A percentile compares a stretch with the other conserved stretches of the same genome.
Evolutionary conservation across 306 rosid genomes (phyloP).

Genomic region (Pyrus bretschneideri): DNA sequence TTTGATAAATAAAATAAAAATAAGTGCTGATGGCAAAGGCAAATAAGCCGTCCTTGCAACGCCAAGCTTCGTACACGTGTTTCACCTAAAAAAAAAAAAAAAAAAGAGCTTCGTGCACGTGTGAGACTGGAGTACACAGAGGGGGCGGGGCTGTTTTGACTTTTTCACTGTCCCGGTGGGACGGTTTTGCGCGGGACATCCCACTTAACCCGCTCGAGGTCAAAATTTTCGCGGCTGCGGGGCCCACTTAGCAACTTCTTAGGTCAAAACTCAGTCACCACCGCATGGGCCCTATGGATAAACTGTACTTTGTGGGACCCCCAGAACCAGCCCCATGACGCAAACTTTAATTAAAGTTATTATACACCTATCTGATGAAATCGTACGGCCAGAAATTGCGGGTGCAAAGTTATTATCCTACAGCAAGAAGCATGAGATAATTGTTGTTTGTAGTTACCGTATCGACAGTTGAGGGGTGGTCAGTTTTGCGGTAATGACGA

Average conservation of each 20-base stretch:
- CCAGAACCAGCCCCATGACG: neutral
- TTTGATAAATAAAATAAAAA: too few relatives aligned
- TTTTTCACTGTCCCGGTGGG: constrained; percentile 33
- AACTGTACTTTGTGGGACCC: neutral
- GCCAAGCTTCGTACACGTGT: constrained; percentile 21
- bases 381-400: constrained; percentile 1
- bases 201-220: constrained; percentile 19
- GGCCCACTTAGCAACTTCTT: constrained; percentile 27
- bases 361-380: neutral
- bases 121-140: constrained; percentile 17
- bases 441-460: constrained; percentile 38
- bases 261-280: constrained; percentile 42
- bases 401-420: constrained; percentile 1
- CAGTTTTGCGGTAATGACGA: constrained; percentile 45
- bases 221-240: constrained; percentile 11
- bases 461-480: constrained; percentile 40
- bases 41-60: constrained; percentile 11
- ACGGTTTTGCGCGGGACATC: constrained; percentile 24
- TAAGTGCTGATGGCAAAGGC: constrained; percentile 2
- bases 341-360: neutral
- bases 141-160: constrained; percentile 35
- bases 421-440: neutral
- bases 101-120: constrained; percentile 6
- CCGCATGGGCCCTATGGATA: neutral
- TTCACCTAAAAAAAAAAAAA: too few relatives aligned